Percentiles rank a stretch among this genome's conserved stretches.
Evolutionary conservation across 495 filamentous ascomycete species (phyloP).

Genomic region (Chaetomium cochliodes): DNA sequence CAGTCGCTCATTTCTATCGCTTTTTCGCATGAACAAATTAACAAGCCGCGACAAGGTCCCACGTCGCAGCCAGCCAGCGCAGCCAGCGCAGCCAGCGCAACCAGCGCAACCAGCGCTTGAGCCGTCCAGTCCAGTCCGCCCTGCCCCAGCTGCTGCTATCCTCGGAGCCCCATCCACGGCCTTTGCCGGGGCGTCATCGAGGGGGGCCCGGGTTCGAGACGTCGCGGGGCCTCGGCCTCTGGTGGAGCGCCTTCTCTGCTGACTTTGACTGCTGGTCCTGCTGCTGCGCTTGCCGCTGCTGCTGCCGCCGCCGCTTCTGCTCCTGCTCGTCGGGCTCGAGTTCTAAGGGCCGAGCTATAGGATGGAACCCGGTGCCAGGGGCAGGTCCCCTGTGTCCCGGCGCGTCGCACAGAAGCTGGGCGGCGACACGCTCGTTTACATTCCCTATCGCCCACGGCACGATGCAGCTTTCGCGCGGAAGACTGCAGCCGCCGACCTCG

Average conservation of each 20-base stretch:
- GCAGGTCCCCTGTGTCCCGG: conserved; percentile 30
- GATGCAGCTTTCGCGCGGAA: conserved; percentile 28
- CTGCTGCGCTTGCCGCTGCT: neutral
- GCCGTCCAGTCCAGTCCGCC: neutral
- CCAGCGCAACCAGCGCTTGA: conserved; percentile 13
- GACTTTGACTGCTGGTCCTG: neutral
- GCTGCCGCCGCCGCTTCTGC: neutral
- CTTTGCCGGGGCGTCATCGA: conserved; percentile 21
- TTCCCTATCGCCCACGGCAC: conserved; percentile 29
- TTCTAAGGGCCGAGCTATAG: neutral
- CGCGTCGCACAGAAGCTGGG: conserved; percentile 36
- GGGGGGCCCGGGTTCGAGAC: conserved; percentile 19
- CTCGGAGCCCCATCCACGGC: neutral
- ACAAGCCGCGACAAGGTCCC: conserved; percentile 17
- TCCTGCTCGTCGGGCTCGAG: neutral
- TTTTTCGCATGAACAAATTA: conserved; percentile 20
- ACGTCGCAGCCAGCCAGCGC: conserved; percentile 17
- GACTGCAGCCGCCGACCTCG: conserved; percentile 24
- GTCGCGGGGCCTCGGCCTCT: conserved; percentile 15
- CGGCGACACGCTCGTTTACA: conserved; percentile 26
- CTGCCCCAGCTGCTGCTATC: neutral
- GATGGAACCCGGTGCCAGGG: conserved; percentile 34
- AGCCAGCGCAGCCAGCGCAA: conserved; percentile 10
- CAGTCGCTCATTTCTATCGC: conserved; percentile 16
- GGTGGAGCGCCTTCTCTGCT: conserved; percentile 4